phyloP scores from a whole-genome alignment of 805 yeast genomes.

The Spathaspora sp. region DNA sequence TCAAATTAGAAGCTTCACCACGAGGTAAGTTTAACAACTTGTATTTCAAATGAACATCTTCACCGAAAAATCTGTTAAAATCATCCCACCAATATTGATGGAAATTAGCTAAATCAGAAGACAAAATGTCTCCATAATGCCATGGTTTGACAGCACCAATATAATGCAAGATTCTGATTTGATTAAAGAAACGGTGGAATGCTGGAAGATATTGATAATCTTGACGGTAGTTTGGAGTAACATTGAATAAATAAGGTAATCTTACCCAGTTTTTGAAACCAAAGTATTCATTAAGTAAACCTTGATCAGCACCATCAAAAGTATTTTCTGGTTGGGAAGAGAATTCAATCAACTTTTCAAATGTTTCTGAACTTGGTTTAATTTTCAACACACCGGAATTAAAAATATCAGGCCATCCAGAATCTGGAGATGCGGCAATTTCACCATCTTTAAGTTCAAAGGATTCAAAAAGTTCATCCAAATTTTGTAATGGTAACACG shows the following conservation, averaged over 20 bases:
- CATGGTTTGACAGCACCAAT: slow-evolving; percentile 34
- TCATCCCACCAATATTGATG: slow-evolving; percentile 28
- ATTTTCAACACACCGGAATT: slow-evolving; percentile 25
- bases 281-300: slow-evolving; percentile 32
- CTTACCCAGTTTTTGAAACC: slow-evolving; percentile 24
- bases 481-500: slow-evolving; percentile 19
- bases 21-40: slow-evolving; percentile 11
- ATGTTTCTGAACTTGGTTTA: slow-evolving; percentile 17
- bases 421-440: slow-evolving; percentile 24
- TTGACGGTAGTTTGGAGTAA: slow-evolving; percentile 26
- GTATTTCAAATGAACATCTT: slow-evolving; percentile 12
- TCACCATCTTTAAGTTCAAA: slow-evolving; percentile 6
- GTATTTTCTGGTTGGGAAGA: slow-evolving; percentile 11
- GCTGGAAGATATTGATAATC: slow-evolving; percentile 35
- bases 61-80: slow-evolving; percentile 18
- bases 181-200: slow-evolving; percentile 22
- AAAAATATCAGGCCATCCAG: slow-evolving; percentile 32
- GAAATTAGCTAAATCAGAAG: slow-evolving; percentile 16
- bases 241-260: slow-evolving; percentile 31
- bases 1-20: slow-evolving; percentile 21
- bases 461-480: slow-evolving; percentile 20
- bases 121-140: slow-evolving; percentile 15
- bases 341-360: slow-evolving; percentile 13
- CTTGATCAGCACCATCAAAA: slow-evolving; percentile 39
- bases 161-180: slow-evolving; percentile 28